Evolutionary conservation across 352 stramenopile genomes (phyloP), one percentile per base, ranked within the genome.

Genomic region (Phytophthora ohioensis): DNA sequence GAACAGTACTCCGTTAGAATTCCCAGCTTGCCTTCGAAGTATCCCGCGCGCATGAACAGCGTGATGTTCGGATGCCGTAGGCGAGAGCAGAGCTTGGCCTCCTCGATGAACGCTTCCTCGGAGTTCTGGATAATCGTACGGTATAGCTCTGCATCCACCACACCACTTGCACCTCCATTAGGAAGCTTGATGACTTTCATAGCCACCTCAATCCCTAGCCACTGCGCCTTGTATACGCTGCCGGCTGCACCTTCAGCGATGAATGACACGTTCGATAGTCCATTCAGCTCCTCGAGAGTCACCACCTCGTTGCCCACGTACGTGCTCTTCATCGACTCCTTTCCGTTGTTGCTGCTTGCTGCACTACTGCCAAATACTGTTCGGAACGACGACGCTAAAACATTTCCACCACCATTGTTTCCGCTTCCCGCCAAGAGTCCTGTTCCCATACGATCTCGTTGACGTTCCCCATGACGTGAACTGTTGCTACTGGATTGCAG

Each of bases 111-210:
- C 12, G 81, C 81, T 12, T 84, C 73, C 51, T 91, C 80, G 2
- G 84, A 87, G 59, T 90, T 81, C 52, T 91, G 76, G 43, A 91
- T 91, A 43, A 91, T 87, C 9, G 84, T 91, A 42, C 85, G 84
- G 49, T 90, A 90, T 5, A 91, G 65, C 32, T 91, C 80, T 2
- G 67, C 59, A 59, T 90, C 77, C 6, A 79, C 64, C 13, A 85
- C 65, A 7, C 57, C 42, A 36, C 65, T 67, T 49, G 65, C 43
- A 9, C 78, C 84, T 13, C 67, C 76, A 21, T 86, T 85, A 1
- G 84, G 84, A 8, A 90, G 75, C 67, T 90, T 90, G 42, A 91
- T 87, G 6, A 91, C 73, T 69, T 91, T 91, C 78, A 91, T 87
- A 10, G 84, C 84, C 11, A 91, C 84, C 41, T 91, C 81, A 64